Conservation (phyloP, 1,139 yeast species). For the Suhomyces ambrosiae region DNA sequence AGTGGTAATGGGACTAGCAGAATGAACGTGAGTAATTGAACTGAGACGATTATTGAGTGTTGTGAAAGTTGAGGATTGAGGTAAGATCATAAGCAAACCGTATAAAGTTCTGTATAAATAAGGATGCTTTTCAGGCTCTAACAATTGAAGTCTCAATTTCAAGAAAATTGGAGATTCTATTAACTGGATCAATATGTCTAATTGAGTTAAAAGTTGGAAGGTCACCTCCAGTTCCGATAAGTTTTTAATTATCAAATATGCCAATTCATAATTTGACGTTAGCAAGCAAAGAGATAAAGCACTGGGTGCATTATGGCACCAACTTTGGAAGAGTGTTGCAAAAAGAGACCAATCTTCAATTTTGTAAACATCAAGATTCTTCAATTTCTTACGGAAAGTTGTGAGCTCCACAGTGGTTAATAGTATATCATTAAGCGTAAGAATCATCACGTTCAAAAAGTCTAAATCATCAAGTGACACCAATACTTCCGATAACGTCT, state of each 20-base stretch:
- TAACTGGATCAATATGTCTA: conserved; percentile 78
- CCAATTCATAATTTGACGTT: conserved; percentile 88
- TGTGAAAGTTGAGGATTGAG: conserved; percentile 92
- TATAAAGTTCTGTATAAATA: conserved; percentile 84
- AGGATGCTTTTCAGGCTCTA: conserved; percentile 85
- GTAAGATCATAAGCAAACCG: conserved; percentile 90
- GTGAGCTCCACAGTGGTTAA: conserved; percentile 86
- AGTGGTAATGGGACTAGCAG: conserved; percentile 18
- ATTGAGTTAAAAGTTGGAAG: conserved; percentile 69
- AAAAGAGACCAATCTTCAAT: conserved; percentile 73
- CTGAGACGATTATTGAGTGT: conserved; percentile 76
- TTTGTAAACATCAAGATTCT: conserved; percentile 45
- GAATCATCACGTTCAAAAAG: conserved; percentile 81
- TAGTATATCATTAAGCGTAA: conserved; percentile 82
- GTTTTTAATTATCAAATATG: conserved; percentile 75
- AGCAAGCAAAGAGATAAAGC: conserved; percentile 82
- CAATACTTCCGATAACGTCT: conserved; percentile 76
- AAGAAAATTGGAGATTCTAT: conserved; percentile 86
- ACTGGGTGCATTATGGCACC: conserved; percentile 94
- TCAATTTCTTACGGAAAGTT: conserved; percentile 67
- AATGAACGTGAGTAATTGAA: conserved; percentile 38
- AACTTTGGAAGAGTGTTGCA: conserved; percentile 76
- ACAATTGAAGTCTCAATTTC: conserved; percentile 77
- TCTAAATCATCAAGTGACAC: conserved; percentile 57
- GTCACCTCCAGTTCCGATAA: conserved; percentile 76